A percentile compares a stretch with the other conserved stretches of the same genome.
These are phyloP conservation scores for Alloteropsis semialata DNA, from an alignment of 176 grass and related monocot genomes.

Conservation along the genomic window DNA sequence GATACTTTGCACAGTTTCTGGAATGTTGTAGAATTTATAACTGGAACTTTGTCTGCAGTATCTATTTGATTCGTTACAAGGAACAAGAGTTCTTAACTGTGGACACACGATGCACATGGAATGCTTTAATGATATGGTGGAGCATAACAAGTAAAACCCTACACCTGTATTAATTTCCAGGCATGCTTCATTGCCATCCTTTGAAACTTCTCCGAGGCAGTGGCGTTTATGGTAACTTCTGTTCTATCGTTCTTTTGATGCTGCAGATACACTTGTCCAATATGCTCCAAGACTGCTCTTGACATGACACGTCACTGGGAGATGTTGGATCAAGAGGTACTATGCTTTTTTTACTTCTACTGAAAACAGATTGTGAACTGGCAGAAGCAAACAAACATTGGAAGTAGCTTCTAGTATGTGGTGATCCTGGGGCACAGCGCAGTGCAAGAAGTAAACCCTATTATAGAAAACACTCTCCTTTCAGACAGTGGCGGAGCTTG, in stretches of 20 bases:
- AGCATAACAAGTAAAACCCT: slow-evolving; percentile 67
- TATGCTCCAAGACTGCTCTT: slow-evolving; percentile 77
- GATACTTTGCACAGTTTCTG: slow-evolving; percentile 17
- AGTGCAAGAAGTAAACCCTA: background rate
- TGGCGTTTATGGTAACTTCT: slow-evolving; percentile 22
- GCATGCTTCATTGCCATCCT: background rate
- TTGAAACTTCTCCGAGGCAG: background rate
- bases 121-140: slow-evolving; percentile 77
- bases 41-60: slow-evolving; percentile 59
- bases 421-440: background rate
- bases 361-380: background rate
- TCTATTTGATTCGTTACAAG: slow-evolving; percentile 95
- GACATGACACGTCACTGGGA: slow-evolving; percentile 58
- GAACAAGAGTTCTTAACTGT: slow-evolving; percentile 75
- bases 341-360: background rate
- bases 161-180: slow-evolving; percentile 4
- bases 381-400: background rate
- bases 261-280: slow-evolving; percentile 84
- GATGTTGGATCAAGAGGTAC: slow-evolving; percentile 91
- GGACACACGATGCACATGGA: slow-evolving; percentile 91
- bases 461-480: background rate
- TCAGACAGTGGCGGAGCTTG: too few species aligned
- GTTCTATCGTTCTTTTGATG: slow-evolving; percentile 29
- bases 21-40: slow-evolving; percentile 14
- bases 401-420: background rate